A percentile compares a stretch with the other conserved stretches of the same genome.
Evolutionary conservation across 108 stramenopile genomes (phyloP).

Genomic region (Fistulifera pelliculosa): DNA sequence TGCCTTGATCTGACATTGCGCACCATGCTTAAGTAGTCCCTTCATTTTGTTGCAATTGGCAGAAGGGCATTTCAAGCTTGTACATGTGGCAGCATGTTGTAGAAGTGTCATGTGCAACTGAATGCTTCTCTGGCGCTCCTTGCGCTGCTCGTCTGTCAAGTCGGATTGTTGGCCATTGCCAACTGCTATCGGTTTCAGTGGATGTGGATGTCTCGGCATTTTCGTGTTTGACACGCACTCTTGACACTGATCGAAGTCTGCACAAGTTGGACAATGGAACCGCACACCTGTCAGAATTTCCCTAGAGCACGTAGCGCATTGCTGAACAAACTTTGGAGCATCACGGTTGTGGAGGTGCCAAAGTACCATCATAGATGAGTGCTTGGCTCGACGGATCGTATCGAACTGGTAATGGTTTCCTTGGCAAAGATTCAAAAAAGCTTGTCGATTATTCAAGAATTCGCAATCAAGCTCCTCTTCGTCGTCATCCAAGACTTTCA

Average conservation of each 20-base stretch:
- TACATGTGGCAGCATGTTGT: constrained; percentile 88
- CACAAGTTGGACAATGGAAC: constrained; percentile 86
- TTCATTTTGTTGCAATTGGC: constrained; percentile 98
- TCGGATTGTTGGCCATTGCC: constrained; percentile 60
- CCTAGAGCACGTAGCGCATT: constrained; percentile 79
- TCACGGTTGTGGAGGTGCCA: constrained; percentile 97
- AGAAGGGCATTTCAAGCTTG: constrained; percentile 72
- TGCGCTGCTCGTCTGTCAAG: constrained; percentile 86
- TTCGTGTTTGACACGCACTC: constrained; percentile 79
- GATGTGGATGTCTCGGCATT: constrained; percentile 75
- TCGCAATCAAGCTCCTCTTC: constrained; percentile 84
- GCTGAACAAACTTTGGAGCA: constrained; percentile 92
- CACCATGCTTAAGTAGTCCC: constrained; percentile 83
- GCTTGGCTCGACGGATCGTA: constrained; percentile 93
- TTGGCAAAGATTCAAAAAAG: constrained; percentile 83
- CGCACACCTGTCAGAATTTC: constrained; percentile 77
- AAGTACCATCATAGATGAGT: constrained; percentile 98
- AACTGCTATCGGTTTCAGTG: constrained; percentile 74
- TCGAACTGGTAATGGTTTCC: constrained; percentile 99
- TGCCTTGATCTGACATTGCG: constrained; percentile 75
- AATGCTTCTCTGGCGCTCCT: constrained; percentile 86
- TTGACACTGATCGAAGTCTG: constrained; percentile 90
- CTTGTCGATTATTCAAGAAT: constrained; percentile 83
- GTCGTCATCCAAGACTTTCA: constrained; percentile 83
- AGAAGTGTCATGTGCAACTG: constrained; percentile 95